Percentiles rank a stretch among this genome's conserved stretches.
phyloP scores from a whole-genome alignment of 202 grass and related monocot species.

The Dendrocalamus latiflorus region DNA sequence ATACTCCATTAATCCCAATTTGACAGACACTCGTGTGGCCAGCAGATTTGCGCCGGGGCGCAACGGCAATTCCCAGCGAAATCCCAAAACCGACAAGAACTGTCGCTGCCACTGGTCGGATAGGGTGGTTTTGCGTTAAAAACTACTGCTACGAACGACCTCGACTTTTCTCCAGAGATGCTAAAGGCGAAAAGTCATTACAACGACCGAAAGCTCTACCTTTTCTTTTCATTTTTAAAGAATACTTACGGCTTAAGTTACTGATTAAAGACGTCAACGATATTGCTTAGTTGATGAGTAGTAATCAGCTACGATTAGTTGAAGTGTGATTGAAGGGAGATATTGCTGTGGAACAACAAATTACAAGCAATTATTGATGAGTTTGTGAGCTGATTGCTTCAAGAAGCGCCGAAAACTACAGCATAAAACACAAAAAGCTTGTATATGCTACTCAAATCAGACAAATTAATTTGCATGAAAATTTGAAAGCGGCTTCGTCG shows the following conservation, averaged over 20 bases:
- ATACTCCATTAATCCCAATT: neutral
- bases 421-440: neutral
- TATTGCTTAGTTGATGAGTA: neutral
- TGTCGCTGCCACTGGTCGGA: neutral
- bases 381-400: neutral
- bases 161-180: neutral
- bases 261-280: neutral
- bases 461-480: neutral
- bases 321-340: conserved; percentile 14
- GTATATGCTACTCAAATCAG: neutral
- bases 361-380: neutral
- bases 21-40: conserved; percentile 8
- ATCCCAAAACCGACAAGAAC: neutral
- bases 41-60: neutral
- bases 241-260: conserved; percentile 45
- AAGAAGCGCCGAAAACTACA: neutral
- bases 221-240: neutral
- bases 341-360: neutral
- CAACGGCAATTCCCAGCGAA: conserved; percentile 12
- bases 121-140: neutral
- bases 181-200: conserved; percentile 34
- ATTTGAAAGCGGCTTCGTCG: neutral
- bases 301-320: neutral
- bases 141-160: neutral
- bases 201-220: conserved; percentile 44